Base-by-base conservation (phyloP, 2,329 filamentous ascomycete genomes). In the Fusarium devonianum region DNA sequence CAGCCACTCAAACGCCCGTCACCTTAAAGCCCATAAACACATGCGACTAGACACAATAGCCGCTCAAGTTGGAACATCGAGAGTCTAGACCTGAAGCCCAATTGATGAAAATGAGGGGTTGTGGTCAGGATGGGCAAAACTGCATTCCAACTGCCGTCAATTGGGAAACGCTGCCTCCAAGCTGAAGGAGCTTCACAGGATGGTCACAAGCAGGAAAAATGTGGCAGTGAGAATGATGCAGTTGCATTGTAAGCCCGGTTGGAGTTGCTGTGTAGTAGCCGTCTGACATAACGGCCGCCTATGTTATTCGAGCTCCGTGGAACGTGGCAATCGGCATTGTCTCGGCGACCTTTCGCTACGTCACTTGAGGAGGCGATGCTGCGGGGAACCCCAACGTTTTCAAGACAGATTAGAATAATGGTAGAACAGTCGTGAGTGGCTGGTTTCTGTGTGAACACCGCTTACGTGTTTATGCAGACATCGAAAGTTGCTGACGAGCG, bases 1-100 rank as follows among this genome's bases (percentile, higher is more conserved):
- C 40, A 43, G 40, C 40, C 40, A 43, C 40, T 22, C 6, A n/a
- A 6, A 12, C 13, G 38, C 30, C 22, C 13, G 21, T 18, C 16
- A 16, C 28, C 12, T 30, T 41, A 13, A 19, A 11, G 13, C 12
- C 13, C 7, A 17, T 13, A 13, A 8, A 5, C 25, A 22, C 17
- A n/a, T 22, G 18, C 11, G 11, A 9, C 26, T 33, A 22, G 8
- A 22, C 18, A 18, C 18, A 23, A 41, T 23, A 17, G 28, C 22
- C 10, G 28, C 38, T 17, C 4, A 32, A 13, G 17, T 23, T 7
- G 19, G 18, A 9, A 12, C 11, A 9, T 10, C 18, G 7, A 8
- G 10, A 14, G 28, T 25, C 38, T 25, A 33, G 38, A 41, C 28
- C 14, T 9, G 12, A 5, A 17, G 19, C 16, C 9, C 13, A 41